These are phyloP conservation scores for Leptographium galeiforme DNA, from an alignment of 2,329 filamentous ascomycete genomes.

Conservation along the genomic window DNA sequence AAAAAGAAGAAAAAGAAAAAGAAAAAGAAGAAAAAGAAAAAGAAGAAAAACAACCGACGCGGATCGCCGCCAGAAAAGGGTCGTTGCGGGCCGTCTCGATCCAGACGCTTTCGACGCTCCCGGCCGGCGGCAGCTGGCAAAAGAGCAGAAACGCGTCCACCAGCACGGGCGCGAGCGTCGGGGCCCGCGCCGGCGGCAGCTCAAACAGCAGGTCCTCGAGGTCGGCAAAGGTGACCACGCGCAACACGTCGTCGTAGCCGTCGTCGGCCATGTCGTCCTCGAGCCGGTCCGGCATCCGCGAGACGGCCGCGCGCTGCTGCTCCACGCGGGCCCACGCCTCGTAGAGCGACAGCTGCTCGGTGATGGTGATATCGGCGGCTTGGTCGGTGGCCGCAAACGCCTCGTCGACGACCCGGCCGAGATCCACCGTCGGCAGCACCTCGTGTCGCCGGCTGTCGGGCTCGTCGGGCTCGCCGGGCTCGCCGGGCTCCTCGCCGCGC, in stretches of 20 bases:
- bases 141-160: slow-evolving; percentile 61
- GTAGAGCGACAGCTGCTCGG: slow-evolving; percentile 19
- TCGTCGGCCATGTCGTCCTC: slow-evolving; percentile 63
- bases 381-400: background rate
- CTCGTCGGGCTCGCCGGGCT: background rate
- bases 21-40: no score
- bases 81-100: slow-evolving; percentile 32
- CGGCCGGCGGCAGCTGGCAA: slow-evolving; percentile 44
- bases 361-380: no score
- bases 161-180: slow-evolving; percentile 30
- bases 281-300: slow-evolving; percentile 55
- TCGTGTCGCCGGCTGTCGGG: background rate
- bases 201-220: slow-evolving; percentile 48
- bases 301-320: slow-evolving; percentile 26
- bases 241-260: slow-evolving; percentile 67
- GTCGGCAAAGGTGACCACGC: slow-evolving; percentile 70
- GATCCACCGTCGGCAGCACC: slow-evolving; percentile 4
- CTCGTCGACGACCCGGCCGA: slow-evolving; percentile 10
- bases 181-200: slow-evolving; percentile 26
- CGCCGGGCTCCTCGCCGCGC: slow-evolving; percentile 13
- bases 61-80: slow-evolving; percentile 27
- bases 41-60: no score
- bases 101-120: slow-evolving; percentile 12
- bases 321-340: slow-evolving; percentile 44
- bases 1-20: no score